Evolutionary conservation across 2,329 filamentous ascomycete species (phyloP).

Genomic region (Diaporthe nobilis): DNA sequence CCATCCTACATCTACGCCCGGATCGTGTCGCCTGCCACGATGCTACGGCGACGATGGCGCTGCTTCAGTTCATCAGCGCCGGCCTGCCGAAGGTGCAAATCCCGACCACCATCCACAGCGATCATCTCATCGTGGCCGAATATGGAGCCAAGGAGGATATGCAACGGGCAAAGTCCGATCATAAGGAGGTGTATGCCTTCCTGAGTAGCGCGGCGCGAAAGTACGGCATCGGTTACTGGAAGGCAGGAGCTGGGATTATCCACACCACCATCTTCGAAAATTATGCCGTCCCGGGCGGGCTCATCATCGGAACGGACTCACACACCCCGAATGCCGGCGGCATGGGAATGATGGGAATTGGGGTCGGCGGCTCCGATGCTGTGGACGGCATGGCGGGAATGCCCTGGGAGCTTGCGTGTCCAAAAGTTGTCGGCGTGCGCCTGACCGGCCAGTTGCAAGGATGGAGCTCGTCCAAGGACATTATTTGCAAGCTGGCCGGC

Average conservation of each 20-base stretch:
- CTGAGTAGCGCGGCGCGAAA: slow-evolving; percentile 90
- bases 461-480: slow-evolving; percentile 91
- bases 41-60: slow-evolving; percentile 97
- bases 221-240: slow-evolving; percentile 97
- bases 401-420: slow-evolving; percentile 97
- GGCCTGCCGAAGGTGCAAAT: slow-evolving; percentile 90
- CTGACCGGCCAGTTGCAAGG: slow-evolving; percentile 86
- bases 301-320: slow-evolving; percentile 99
- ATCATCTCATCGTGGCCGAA: slow-evolving; percentile 98
- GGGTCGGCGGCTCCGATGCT: slow-evolving; percentile 97
- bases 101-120: slow-evolving; percentile 97
- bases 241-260: slow-evolving; percentile 93
- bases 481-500: slow-evolving; percentile 91
- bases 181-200: slow-evolving; percentile 98
- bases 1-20: slow-evolving; percentile 96
- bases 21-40: slow-evolving; percentile 99
- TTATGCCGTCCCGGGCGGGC: slow-evolving; percentile 92
- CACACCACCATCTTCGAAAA: slow-evolving; percentile 99
- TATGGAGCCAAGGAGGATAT: slow-evolving; percentile 90
- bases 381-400: slow-evolving; percentile 97
- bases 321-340: slow-evolving; percentile 98
- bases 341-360: slow-evolving; percentile 92
- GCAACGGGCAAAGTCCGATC: slow-evolving; percentile 85
- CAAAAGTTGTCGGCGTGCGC: slow-evolving; percentile 88
- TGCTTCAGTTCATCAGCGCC: slow-evolving; percentile 99